phyloP scores from a whole-genome alignment of 2,329 filamentous ascomycete genomes.

The Phyllosticta capitalensis region DNA sequence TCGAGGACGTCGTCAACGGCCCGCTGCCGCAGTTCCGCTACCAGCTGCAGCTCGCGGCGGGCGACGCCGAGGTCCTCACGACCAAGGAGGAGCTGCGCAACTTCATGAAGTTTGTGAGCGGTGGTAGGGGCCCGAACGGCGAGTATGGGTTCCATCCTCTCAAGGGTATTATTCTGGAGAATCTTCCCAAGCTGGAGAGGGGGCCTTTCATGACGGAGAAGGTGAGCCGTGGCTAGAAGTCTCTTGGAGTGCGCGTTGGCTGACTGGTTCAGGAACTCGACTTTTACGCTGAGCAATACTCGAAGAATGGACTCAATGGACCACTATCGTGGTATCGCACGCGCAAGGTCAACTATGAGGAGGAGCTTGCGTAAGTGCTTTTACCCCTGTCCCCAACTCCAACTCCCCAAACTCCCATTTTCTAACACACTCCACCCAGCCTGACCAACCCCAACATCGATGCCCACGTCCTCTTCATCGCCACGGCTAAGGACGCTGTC shows the following conservation, averaged over 20 bases:
- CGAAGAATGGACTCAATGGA: slow-evolving; percentile 63
- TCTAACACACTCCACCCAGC: slow-evolving; percentile 8
- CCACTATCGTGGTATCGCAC: slow-evolving; percentile 88
- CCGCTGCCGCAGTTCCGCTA: slow-evolving; percentile 66
- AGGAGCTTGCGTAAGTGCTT: slow-evolving; percentile 48
- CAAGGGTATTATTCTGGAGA: slow-evolving; percentile 55
- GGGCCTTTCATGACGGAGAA: slow-evolving; percentile 54
- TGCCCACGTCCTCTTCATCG: slow-evolving; percentile 61
- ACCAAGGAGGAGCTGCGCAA: slow-evolving; percentile 54
- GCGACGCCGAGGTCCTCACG: slow-evolving; percentile 29
- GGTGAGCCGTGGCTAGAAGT: slow-evolving; percentile 26
- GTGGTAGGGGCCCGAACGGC: slow-evolving; percentile 49
- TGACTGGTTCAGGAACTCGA: slow-evolving; percentile 50
- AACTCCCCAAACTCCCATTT: not conserved
- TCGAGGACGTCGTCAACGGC: slow-evolving; percentile 50
- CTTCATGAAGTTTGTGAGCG: slow-evolving; percentile 64
- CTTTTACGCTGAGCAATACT: slow-evolving; percentile 65
- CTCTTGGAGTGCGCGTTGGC: not conserved
- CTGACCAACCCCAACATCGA: slow-evolving; percentile 20
- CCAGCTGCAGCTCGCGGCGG: slow-evolving; percentile 66
- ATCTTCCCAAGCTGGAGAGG: slow-evolving; percentile 47
- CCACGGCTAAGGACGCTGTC: slow-evolving; percentile 60
- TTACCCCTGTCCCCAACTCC: not conserved
- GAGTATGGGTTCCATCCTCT: slow-evolving; percentile 49
- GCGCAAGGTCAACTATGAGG: slow-evolving; percentile 60